Base-by-base conservation (phyloP, 2,329 filamentous ascomycete species). In the Aspergillus persii region DNA sequence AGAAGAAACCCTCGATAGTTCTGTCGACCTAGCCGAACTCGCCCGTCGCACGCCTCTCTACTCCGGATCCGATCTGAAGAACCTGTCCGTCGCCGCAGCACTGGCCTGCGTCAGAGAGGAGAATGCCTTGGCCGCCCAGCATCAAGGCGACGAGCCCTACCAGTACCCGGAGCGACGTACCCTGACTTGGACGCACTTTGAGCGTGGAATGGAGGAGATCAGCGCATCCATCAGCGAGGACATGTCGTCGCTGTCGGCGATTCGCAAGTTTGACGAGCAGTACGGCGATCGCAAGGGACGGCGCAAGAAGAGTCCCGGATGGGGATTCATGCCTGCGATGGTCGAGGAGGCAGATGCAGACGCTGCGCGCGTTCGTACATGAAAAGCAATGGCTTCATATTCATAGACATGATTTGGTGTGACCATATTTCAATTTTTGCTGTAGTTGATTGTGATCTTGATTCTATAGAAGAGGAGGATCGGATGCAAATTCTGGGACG, bases 191-290 rank as follows among this genome's bases (percentile, higher is more conserved):
- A 75, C 81, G 2, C 95, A 99, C 76, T 98, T 99, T 70, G 89
- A 93, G 15, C 89, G 86, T 65, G 95, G 92, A 2, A 81, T 96
- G 68, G 84, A 86, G 68, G 93, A 98, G 75, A 96, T 99, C 66
- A 91, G 89, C 57, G 92, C 95, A 0, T 96, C 91, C 68, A 93
- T 97, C 65, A 93, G 87, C 68, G 94, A 97, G 75, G 93, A 99
- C 70, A 98, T 97, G 94, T 83, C 86, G 52, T 91, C 87, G 33
- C 80, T 99, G 62, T 86, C 86, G 64, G 90, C 91, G 11, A 96
- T 99, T 68, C 85, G 91, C 68, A 96, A 96, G 77, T 99, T 98
- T 71, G 95, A 99, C 72, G 91, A 96, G 77, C 90, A 94, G 74
- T 99, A 93, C 73, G 94, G 95, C 29, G 92, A 96, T 71, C 84